A percentile compares a stretch with the other conserved stretches of the same genome.
Evolutionary conservation across 345 rosid species (phyloP).

Genomic region (Brassica nigra): DNA sequence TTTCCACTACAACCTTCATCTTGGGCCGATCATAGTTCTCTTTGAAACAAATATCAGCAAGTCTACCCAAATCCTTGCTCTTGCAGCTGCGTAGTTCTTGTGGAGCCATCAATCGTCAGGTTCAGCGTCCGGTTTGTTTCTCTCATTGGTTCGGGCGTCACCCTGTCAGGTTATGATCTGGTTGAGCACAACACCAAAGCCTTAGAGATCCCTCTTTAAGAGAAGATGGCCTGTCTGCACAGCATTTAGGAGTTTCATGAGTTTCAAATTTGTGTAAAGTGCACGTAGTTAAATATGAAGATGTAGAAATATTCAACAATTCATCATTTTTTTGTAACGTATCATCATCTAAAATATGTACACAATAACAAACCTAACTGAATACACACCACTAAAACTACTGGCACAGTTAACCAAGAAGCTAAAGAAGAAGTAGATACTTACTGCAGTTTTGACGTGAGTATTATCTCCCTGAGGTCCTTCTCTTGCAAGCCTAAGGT

Average conservation of each 20-base stretch:
- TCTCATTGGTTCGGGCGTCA: conserved; percentile 70
- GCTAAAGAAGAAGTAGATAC: conserved; percentile 38
- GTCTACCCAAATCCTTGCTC: conserved; percentile 62
- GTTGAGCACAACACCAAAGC: conserved; percentile 80
- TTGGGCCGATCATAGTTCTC: conserved; percentile 63
- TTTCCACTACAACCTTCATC: conserved; percentile 66
- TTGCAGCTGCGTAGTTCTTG: conserved; percentile 49
- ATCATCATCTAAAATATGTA: neutral
- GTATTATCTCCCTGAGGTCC: conserved; percentile 70
- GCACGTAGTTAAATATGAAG: neutral
- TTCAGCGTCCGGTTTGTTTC: conserved; percentile 64
- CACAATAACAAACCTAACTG: neutral
- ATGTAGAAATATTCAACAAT: too few relatives aligned
- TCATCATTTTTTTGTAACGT: neutral
- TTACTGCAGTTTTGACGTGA: conserved; percentile 90
- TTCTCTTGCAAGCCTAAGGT: conserved; percentile 90
- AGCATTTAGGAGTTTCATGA: conserved; percentile 91
- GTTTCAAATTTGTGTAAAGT: too few relatives aligned
- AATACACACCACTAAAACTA: neutral
- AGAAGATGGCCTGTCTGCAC: conserved; percentile 78
- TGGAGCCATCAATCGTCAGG: conserved; percentile 70
- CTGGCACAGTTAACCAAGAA: neutral
- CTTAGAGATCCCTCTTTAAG: conserved; percentile 74
- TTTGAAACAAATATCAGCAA: conserved; percentile 69
- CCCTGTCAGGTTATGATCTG: conserved; percentile 74